Percentiles rank a stretch among this genome's conserved stretches.
These are phyloP conservation scores for Apostasia shenzhenica DNA, from an alignment of 106 monocot species.

Conservation along the genomic window DNA sequence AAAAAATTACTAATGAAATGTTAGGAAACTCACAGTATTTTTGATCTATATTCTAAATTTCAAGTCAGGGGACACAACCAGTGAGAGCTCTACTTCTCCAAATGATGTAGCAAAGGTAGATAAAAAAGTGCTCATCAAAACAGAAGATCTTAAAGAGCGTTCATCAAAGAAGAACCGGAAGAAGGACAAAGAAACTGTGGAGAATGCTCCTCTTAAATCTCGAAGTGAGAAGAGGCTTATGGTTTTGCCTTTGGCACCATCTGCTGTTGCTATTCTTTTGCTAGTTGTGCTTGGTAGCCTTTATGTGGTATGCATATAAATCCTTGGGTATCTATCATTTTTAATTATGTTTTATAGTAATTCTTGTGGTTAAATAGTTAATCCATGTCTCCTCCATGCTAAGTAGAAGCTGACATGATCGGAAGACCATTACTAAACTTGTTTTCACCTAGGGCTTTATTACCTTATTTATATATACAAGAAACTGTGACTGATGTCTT, in stretches of 20 bases:
- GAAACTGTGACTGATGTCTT: too few species aligned
- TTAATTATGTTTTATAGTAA: background rate
- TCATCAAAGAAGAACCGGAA: constrained; percentile 67
- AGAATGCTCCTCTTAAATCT: constrained; percentile 32
- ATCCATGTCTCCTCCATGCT: too few species aligned
- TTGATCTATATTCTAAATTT: constrained; percentile 19
- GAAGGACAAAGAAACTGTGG: constrained; percentile 56
- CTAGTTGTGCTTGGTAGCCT: constrained; percentile 63
- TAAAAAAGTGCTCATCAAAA: constrained; percentile 31
- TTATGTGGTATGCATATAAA: constrained; percentile 75
- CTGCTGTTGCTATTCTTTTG: constrained; percentile 62
- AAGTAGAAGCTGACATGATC: too few species aligned
- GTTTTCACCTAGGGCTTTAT: too few species aligned
- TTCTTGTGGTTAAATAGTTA: too few species aligned
- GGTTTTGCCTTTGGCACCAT: constrained; percentile 75
- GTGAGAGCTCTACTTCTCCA: constrained; percentile 34
- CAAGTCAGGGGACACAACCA: constrained; percentile 62
- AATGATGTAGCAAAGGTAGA: constrained; percentile 30
- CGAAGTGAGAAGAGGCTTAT: constrained; percentile 54
- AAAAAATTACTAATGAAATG: background rate
- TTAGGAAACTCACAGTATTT: constrained; percentile 10
- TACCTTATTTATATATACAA: too few species aligned
- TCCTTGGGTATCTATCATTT: background rate
- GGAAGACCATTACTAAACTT: too few species aligned
- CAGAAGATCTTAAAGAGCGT: constrained; percentile 58